Evolutionary conservation across 2,329 filamentous ascomycete genomes (phyloP).

Genomic region (Colletotrichum higginsianum): DNA sequence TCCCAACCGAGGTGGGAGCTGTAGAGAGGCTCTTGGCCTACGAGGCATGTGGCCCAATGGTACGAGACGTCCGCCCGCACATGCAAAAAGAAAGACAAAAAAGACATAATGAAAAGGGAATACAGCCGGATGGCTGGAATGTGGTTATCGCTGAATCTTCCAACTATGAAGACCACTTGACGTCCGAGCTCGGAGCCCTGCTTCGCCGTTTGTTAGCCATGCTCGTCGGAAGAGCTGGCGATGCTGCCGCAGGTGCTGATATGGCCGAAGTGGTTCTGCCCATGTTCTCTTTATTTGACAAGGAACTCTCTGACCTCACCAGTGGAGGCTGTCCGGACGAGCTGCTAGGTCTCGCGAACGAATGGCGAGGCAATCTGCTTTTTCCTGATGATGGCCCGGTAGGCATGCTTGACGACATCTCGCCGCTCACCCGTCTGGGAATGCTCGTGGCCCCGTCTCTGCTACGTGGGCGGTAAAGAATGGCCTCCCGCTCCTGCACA

Average conservation of each 20-base stretch:
- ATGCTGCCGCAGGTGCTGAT: slow-evolving; percentile 38
- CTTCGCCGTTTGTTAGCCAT: slow-evolving; percentile 39
- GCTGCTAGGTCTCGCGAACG: slow-evolving; percentile 46
- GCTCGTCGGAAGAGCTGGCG: slow-evolving; percentile 36
- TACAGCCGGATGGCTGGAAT: background rate
- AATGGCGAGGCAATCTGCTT: slow-evolving; percentile 59
- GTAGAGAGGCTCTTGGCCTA: background rate
- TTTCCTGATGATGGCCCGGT: slow-evolving; percentile 46
- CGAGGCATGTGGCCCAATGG: slow-evolving; percentile 7
- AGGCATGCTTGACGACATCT: slow-evolving; percentile 45
- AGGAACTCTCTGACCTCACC: slow-evolving; percentile 56
- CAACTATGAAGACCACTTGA: slow-evolving; percentile 41
- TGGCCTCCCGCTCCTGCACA: slow-evolving; percentile 58
- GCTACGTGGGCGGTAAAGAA: slow-evolving; percentile 59
- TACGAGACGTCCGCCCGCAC: slow-evolving; percentile 9
- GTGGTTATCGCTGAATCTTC: background rate
- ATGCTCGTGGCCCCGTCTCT: slow-evolving; percentile 59
- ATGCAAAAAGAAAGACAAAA: slow-evolving; percentile 32
- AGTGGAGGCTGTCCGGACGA: slow-evolving; percentile 46
- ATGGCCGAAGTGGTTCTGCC: slow-evolving; percentile 41
- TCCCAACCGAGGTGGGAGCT: background rate
- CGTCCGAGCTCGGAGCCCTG: slow-evolving; percentile 44
- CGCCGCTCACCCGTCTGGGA: slow-evolving; percentile 61
- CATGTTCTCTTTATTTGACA: slow-evolving; percentile 58
- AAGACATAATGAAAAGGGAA: slow-evolving; percentile 36